Conservation (phyloP, 169 alveolate species). For the Toxoplasma gondii region DNA sequence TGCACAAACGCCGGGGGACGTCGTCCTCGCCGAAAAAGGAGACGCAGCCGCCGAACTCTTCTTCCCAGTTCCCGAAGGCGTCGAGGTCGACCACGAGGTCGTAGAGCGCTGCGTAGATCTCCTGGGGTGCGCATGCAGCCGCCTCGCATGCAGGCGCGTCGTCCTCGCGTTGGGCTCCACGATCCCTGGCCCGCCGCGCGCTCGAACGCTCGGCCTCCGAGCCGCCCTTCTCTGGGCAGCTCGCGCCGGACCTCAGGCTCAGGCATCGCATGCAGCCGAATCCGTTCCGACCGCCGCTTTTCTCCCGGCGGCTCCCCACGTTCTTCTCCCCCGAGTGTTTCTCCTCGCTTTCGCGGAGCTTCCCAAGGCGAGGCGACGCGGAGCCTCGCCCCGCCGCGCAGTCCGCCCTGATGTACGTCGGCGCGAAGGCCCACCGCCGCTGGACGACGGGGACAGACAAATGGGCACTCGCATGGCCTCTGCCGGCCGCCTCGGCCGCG, state of each 20-base stretch:
- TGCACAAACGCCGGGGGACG: neutral
- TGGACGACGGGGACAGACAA: neutral
- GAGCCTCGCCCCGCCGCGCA: neutral
- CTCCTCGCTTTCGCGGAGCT: neutral
- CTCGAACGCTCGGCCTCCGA: neutral
- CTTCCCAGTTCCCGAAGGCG: slow-evolving; percentile 23
- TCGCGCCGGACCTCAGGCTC: too few species aligned
- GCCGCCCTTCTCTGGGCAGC: neutral
- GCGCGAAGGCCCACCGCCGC: slow-evolving; percentile 35
- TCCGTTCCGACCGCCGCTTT: too few species aligned
- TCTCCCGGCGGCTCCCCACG: neutral
- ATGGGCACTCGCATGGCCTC: neutral
- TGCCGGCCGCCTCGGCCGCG: slow-evolving; percentile 11
- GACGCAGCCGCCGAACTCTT: neutral
- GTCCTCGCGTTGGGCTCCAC: neutral
- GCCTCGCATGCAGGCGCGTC: neutral
- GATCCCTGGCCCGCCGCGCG: neutral
- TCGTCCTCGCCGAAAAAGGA: neutral
- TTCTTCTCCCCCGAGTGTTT: neutral
- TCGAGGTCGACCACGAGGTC: slow-evolving; percentile 32
- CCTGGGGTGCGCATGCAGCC: neutral
- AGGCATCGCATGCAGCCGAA: too few species aligned
- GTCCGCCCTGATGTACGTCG: slow-evolving; percentile 4
- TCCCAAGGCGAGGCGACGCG: neutral
- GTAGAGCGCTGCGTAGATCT: slow-evolving; percentile 20